Conservation (phyloP, 192 early-diverging fungal genomes). For the Lobosporangium transversale region DNA sequence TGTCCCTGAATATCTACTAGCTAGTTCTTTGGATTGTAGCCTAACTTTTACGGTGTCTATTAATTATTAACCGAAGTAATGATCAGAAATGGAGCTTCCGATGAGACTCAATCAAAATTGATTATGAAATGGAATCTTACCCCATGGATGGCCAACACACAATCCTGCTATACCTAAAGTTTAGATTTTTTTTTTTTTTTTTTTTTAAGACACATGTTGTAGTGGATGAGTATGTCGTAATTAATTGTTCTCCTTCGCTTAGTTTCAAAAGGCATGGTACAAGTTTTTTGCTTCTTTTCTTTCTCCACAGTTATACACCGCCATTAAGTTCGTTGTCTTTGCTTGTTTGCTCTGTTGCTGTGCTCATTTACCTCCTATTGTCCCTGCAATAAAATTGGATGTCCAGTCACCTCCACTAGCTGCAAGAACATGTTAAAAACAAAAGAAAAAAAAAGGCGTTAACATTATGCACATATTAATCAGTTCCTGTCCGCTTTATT, state of each 20-base stretch:
- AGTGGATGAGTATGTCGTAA: background rate
- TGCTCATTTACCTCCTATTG: constrained; percentile 54
- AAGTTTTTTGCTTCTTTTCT: too few species aligned
- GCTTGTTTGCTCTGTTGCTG: too few species aligned
- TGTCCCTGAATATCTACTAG: constrained; percentile 64
- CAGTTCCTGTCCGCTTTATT: too few species aligned
- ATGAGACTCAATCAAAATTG: too few species aligned
- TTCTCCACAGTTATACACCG: too few species aligned
- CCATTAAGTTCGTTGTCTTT: too few species aligned
- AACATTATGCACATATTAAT: too few species aligned
- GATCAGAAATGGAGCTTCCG: too few species aligned
- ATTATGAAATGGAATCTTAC: constrained; percentile 49
- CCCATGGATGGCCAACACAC: constrained; percentile 70
- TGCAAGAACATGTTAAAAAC: constrained; percentile 9
- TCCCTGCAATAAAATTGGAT: constrained; percentile 50
- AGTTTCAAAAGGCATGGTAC: too few species aligned
- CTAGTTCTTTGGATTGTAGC: constrained; percentile 62
- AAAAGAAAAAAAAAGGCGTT: background rate
- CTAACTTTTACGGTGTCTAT: constrained; percentile 63
- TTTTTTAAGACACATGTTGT: background rate
- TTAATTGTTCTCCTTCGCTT: too few species aligned
- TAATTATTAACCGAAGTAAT: too few species aligned
- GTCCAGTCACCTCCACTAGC: constrained; percentile 42
- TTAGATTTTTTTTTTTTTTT: background rate
- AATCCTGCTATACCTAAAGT: constrained; percentile 62